These are phyloP conservation scores for Ampelocalamus luodianensis DNA, from an alignment of 176 grass and related monocot species.

Conservation along the genomic window DNA sequence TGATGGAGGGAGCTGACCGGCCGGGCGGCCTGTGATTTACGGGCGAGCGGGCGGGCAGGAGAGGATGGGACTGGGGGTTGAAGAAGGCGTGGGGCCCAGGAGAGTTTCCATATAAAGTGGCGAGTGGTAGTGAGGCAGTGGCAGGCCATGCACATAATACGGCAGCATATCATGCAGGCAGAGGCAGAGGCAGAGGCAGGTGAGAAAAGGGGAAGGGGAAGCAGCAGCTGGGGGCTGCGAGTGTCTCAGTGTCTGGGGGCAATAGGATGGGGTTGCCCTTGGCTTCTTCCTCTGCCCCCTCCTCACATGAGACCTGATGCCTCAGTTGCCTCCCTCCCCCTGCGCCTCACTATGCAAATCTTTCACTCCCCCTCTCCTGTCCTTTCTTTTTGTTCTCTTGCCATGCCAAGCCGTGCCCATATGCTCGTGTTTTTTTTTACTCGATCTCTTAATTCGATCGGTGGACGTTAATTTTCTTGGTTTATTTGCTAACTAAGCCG, in stretches of 20 bases:
- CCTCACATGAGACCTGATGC: conserved; percentile 41
- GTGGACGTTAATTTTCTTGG: neutral
- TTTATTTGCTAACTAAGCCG: neutral
- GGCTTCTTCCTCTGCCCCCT: conserved; percentile 31
- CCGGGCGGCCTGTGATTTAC: neutral
- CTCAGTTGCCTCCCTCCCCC: neutral
- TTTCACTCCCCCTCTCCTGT: conserved; percentile 35
- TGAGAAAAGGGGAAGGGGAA: conserved; percentile 21
- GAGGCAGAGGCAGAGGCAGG: neutral
- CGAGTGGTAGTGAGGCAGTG: conserved; percentile 25
- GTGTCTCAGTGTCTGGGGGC: conserved; percentile 32
- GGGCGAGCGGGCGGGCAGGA: neutral
- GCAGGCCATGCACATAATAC: neutral
- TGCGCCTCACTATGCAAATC: conserved; percentile 31
- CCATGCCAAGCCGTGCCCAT: neutral
- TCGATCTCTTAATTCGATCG: too few relatives aligned
- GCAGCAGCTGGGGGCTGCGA: neutral
- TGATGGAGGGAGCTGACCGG: neutral
- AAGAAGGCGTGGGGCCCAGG: conserved; percentile 19
- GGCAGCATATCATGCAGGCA: neutral
- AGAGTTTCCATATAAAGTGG: conserved; percentile 23
- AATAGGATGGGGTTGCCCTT: neutral
- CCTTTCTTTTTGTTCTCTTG: conserved; percentile 39
- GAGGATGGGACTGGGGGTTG: neutral
- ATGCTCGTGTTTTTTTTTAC: neutral